phyloP scores from a whole-genome alignment of 164 flowering plant species.

The Nymphaea colorata region DNA sequence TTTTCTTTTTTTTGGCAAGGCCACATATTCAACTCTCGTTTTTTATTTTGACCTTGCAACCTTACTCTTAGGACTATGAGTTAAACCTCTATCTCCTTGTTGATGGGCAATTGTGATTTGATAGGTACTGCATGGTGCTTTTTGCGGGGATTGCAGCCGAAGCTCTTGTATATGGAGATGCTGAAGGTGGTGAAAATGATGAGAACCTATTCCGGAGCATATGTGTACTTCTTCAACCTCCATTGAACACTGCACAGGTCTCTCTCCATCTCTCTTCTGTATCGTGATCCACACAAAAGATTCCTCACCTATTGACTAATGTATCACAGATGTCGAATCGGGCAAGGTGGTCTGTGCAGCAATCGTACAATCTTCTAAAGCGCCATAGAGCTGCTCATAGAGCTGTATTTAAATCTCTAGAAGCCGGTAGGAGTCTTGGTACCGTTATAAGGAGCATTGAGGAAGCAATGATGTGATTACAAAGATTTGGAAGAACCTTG shows the following conservation, averaged over 20 bases:
- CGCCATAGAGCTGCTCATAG: slow-evolving; percentile 75
- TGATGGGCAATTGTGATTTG: background rate
- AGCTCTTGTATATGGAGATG: slow-evolving; percentile 93
- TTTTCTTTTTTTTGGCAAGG: no score
- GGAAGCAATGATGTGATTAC: slow-evolving; percentile 39
- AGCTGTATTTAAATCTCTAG: slow-evolving; percentile 80
- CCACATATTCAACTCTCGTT: no score
- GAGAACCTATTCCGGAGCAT: slow-evolving; percentile 82
- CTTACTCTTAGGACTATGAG: no score
- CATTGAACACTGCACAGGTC: slow-evolving; percentile 66
- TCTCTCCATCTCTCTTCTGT: background rate
- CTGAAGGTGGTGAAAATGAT: slow-evolving; percentile 98
- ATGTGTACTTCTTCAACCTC: slow-evolving; percentile 69
- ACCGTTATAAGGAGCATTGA: slow-evolving; percentile 68
- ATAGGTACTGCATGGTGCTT: slow-evolving; percentile 95
- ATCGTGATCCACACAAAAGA: background rate
- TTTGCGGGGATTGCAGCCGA: slow-evolving; percentile 99
- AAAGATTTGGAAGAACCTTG: background rate
- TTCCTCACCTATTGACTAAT: background rate
- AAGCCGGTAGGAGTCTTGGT: slow-evolving; percentile 62
- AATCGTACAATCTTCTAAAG: slow-evolving; percentile 86
- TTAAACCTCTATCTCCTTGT: background rate
- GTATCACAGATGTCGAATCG: slow-evolving; percentile 78
- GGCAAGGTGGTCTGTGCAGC: slow-evolving; percentile 92
- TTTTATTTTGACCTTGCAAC: no score